Base-by-base conservation (phyloP, 2,329 filamentous ascomycete species). In the Pseudocercospora vitis region DNA sequence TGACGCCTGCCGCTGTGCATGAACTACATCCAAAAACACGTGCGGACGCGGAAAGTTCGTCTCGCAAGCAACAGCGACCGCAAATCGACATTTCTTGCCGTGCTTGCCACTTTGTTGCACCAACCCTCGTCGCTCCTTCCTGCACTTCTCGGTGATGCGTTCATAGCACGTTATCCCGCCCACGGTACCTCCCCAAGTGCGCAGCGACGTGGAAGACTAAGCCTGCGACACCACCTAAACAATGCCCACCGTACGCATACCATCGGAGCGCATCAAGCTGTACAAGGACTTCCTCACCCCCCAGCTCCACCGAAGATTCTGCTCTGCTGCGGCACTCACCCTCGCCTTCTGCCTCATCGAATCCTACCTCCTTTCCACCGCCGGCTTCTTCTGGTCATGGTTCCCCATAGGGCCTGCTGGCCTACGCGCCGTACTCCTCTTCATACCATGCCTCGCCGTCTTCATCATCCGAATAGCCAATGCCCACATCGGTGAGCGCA, bases 271-370 rank as follows among this genome's bases (percentile, higher is more conserved):
- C 44, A 53, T 53, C 37, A 56, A 83, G 77, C 78, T 81, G 71
- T 95, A 96, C 74, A 87, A 90, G 78, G 89, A 96, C 75, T 95
- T 95, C 71, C 76, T 96, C 63, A 95, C 92, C 57, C 91, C 92
- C 46, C 86, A 88, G 48, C 78, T 96, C 60, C 92, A 97, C 72
- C 81, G 88, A 65, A 84, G 91, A 65, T 97, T 96, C 73, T 86
- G 87, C 45, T 85, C 85, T 59, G 90, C 89, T 9, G 87, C 87
- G 44, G 79, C 82, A 11, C 76, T 89, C 58, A 78, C 91, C 11
- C 74, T 94, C 7, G 73, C 79, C 44, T 77, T 90, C 52, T 89
- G 89, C 68, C 95, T 94, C 70, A 50, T 82, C 31, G 82, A 89
- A 67, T 82, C 90, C 45, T 73, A 94, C 49, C 70, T 84, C 52